Percentiles rank a stretch among this genome's conserved stretches.
phyloP scores from a whole-genome alignment of 441 rosid species.

The Bocquillonia castaneifolia region DNA sequence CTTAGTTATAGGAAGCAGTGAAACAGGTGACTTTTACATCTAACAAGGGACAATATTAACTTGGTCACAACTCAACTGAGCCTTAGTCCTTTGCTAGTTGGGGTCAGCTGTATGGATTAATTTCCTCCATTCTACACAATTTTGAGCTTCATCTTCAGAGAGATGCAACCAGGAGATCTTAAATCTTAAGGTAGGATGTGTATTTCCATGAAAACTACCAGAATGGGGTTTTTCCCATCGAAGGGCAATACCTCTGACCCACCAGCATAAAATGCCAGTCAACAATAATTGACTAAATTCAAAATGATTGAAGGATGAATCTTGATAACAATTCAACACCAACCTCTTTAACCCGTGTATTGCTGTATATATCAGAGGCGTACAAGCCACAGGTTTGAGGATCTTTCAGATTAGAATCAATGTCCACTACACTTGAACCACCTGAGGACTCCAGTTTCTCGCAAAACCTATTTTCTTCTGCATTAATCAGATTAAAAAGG shows the following conservation, averaged over 20 bases:
- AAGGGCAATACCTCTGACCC: too few species aligned
- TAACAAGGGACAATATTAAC: neutral
- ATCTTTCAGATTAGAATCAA: conserved; percentile 63
- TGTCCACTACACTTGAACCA: conserved; percentile 45
- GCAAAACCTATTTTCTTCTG: conserved; percentile 42
- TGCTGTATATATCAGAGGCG: conserved; percentile 64
- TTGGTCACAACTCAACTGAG: neutral
- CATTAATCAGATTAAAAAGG: conserved; percentile 33
- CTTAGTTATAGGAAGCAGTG: neutral
- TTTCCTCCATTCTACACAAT: neutral
- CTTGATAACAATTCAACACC: conserved; percentile 23
- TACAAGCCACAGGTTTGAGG: conserved; percentile 69
- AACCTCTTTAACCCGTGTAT: conserved; percentile 70
- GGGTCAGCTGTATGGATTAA: neutral
- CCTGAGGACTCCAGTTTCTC: conserved; percentile 31
- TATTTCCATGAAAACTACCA: too few species aligned
- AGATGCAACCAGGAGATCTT: too few species aligned
- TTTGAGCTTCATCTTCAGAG: neutral
- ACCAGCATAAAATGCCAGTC: neutral
- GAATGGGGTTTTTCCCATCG: too few species aligned
- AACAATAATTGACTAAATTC: neutral
- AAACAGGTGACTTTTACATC: neutral
- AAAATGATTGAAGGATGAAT: neutral
- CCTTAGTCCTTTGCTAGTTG: neutral
- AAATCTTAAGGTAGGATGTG: too few species aligned